phyloP scores from a whole-genome alignment of 208 protist species.

The Wallacemonas rigidus region DNA sequence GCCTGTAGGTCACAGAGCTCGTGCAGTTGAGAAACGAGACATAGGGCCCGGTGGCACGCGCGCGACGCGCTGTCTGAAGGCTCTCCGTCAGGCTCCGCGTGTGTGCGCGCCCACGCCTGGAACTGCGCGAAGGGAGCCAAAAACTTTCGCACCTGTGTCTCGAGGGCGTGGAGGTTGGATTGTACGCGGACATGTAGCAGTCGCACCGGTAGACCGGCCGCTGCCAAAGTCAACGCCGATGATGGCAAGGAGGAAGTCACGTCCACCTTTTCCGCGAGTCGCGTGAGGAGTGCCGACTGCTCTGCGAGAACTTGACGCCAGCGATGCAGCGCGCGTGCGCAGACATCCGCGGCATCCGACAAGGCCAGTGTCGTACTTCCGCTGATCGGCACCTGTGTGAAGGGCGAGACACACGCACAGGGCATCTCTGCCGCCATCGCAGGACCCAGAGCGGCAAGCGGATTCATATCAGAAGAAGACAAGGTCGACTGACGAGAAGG shows the following conservation, averaged over 20 bases:
- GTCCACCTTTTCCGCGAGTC: not conserved
- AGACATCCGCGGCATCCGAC: not conserved
- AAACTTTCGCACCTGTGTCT: not conserved
- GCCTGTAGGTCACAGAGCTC: constrained; percentile 24
- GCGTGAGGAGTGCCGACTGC: not conserved
- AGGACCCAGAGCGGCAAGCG: no score
- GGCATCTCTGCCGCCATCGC: no score
- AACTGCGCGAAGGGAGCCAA: constrained; percentile 1
- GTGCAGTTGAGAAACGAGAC: constrained; percentile 3
- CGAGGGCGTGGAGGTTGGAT: constrained; percentile 1
- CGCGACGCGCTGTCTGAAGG: not conserved
- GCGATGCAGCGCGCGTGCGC: constrained; percentile 1
- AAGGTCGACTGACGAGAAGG: no score
- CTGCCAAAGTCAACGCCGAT: not conserved
- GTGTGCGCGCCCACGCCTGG: not conserved
- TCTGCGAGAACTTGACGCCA: constrained; percentile 7
- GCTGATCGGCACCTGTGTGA: no score
- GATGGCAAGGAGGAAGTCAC: not conserved
- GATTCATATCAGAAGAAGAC: no score
- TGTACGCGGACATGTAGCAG: constrained; percentile 12
- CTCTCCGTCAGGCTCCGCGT: not conserved
- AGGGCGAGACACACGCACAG: no score
- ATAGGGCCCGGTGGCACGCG: not conserved
- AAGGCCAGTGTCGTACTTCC: not conserved
- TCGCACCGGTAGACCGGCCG: constrained; percentile 3